Evolutionary conservation across 1,284 basidiomycete genomes (phyloP), one percentile per base, ranked within the genome.

Genomic region (Malassezia japonica): DNA sequence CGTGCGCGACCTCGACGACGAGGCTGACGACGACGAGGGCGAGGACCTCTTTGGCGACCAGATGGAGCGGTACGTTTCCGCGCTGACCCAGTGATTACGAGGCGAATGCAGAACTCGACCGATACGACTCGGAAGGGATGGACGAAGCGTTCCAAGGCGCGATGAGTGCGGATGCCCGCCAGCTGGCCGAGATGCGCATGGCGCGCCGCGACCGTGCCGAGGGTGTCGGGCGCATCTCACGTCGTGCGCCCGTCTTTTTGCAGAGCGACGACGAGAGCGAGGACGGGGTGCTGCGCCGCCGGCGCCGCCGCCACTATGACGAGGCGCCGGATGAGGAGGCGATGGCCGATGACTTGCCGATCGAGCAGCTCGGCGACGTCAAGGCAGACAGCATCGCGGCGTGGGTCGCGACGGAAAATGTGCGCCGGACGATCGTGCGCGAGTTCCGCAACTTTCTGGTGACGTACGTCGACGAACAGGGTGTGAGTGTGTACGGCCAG

Each of bases 321-420:
- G 77, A 78, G 57, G 69, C 66, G 16, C 73, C 73, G 40, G 83
- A 83, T 33, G 83, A 82, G 39, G 77, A 81, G 50, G 76, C 38
- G 74, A 74, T 42, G 73, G 75, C 35, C 7, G 62, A 95, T 82
- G 91, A 95, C 74, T 79, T 99, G 50, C 89, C 91, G 0, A 75
- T 95, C 39, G 92, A 98, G 72, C 90, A 99, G 76, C 78, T 99
- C 12, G 87, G 87, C 59, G 92, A 99, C 68, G 87, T 98, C 78
- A 96, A 96, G 73, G 87, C 91, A 27, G 87, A 91, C 66, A 90
- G 88, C 16, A 89, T 98, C 48, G 86, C 86, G 7, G 90, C 94
- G 74, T 99, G 94, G 94, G 88, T 98, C 61, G 83, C 88, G 13
- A 84, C 85, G 48, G 88, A 91, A 52, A 83, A 85, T 39, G 92